Evolutionary conservation across 2,329 filamentous ascomycete species (phyloP).

Genomic region (Aspergillus aculeatus): DNA sequence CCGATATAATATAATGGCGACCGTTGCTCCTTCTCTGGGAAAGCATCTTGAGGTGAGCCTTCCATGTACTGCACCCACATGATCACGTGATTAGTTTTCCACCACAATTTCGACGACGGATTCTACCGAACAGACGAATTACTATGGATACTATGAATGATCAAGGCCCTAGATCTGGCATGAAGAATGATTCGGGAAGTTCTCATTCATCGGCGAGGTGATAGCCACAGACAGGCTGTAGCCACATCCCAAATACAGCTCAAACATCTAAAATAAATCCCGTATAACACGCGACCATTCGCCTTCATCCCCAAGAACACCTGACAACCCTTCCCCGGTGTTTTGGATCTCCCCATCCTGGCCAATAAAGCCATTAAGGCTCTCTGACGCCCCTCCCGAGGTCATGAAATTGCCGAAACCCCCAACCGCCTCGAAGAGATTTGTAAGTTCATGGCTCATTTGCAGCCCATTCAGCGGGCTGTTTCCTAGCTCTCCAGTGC

Average conservation of each 20-base stretch:
- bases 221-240: too few species aligned
- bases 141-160: too few species aligned
- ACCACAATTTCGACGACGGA: too few species aligned
- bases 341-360: slow-evolving; percentile 41
- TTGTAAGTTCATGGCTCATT: slow-evolving; percentile 60
- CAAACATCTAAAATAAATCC: slow-evolving; percentile 52
- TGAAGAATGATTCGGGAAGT: too few species aligned
- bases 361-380: slow-evolving; percentile 40
- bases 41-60: too few species aligned
- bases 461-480: slow-evolving; percentile 60
- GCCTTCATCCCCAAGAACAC: slow-evolving; percentile 55
- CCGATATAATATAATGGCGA: too few species aligned
- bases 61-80: too few species aligned
- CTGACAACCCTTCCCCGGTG: slow-evolving; percentile 45
- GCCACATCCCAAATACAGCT: not conserved
- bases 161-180: too few species aligned
- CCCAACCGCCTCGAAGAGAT: slow-evolving; percentile 63
- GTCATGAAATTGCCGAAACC: slow-evolving; percentile 47
- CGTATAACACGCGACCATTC: slow-evolving; percentile 60
- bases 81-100: too few species aligned
- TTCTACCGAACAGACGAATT: too few species aligned
- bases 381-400: slow-evolving; percentile 32
- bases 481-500: slow-evolving; percentile 46
- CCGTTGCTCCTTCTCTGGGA: too few species aligned
- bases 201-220: too few species aligned